Conservation (phyloP, 192 early-diverging fungal genomes). For the Helicostylum pulchrum region DNA sequence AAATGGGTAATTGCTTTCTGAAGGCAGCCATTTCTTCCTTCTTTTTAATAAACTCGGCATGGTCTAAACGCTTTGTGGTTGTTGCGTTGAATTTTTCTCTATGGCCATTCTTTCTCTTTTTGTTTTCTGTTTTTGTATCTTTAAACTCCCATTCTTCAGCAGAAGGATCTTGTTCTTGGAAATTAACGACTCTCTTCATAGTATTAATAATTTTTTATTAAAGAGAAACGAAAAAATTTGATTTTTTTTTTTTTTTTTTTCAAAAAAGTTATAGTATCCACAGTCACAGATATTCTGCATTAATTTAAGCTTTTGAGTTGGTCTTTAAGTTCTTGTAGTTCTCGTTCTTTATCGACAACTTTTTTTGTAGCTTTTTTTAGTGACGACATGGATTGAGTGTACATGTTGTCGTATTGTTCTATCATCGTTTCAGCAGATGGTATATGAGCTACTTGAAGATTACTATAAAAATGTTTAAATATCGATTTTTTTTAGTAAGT, state of each 20-base stretch:
- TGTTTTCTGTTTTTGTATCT: neutral
- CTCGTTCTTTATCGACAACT: too few relatives aligned
- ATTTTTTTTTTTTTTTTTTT: neutral
- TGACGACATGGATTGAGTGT: too few relatives aligned
- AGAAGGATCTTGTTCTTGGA: conserved; percentile 8
- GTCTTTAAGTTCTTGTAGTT: too few relatives aligned
- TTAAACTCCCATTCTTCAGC: conserved; percentile 9
- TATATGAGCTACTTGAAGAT: too few relatives aligned
- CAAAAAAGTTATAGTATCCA: too few relatives aligned
- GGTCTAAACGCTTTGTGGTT: conserved; percentile 5
- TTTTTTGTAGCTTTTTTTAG: too few relatives aligned
- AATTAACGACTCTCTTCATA: conserved; percentile 16
- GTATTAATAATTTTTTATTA: neutral
- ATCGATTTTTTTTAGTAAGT: too few relatives aligned
- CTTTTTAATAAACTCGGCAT: conserved; percentile 7
- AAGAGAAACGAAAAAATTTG: neutral
- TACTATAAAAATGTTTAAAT: too few relatives aligned
- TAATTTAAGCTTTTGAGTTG: too few relatives aligned
- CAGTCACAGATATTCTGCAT: too few relatives aligned
- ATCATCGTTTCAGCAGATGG: too few relatives aligned
- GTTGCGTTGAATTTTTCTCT: conserved; percentile 6
- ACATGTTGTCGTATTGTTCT: too few relatives aligned
- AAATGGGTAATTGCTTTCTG: conserved; percentile 52
- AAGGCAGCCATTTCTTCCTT: conserved; percentile 24
- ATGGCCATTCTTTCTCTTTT: conserved; percentile 3